phyloP scores from a whole-genome alignment of 1,284 basidiomycete species.

The Wolfiporia cocos region DNA sequence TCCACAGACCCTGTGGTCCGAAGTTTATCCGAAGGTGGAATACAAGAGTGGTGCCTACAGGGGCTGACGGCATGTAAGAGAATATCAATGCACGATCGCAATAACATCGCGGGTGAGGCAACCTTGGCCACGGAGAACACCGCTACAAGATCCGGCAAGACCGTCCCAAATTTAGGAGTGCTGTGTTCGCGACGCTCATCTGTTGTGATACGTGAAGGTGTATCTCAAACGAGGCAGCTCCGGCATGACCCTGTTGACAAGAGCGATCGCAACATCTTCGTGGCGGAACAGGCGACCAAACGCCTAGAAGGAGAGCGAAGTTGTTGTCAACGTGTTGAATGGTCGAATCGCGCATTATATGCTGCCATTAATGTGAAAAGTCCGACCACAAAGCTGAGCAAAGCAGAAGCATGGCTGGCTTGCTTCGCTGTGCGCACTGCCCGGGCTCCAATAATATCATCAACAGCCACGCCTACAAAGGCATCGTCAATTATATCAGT shows the following conservation, averaged over 20 bases:
- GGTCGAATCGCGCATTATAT: slow-evolving; percentile 45
- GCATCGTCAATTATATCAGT: no score
- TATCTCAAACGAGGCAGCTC: slow-evolving; percentile 78
- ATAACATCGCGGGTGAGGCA: no score
- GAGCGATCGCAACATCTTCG: slow-evolving; percentile 48
- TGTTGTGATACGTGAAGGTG: no score
- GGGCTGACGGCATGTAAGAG: slow-evolving; percentile 70
- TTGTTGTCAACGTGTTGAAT: background rate
- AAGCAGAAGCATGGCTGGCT: slow-evolving; percentile 57
- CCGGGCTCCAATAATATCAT: slow-evolving; percentile 64
- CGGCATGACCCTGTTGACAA: slow-evolving; percentile 72
- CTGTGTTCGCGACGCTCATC: no score
- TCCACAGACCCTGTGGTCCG: slow-evolving; percentile 67
- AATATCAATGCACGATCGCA: no score
- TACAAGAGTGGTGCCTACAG: slow-evolving; percentile 64
- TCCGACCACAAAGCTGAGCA: slow-evolving; percentile 58
- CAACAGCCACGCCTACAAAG: slow-evolving; percentile 65
- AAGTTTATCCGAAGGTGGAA: slow-evolving; percentile 46
- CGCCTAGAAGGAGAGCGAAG: slow-evolving; percentile 27
- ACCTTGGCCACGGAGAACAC: slow-evolving; percentile 66
- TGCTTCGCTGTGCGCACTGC: slow-evolving; percentile 47
- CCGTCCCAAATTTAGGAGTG: slow-evolving; percentile 57
- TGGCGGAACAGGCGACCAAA: slow-evolving; percentile 70
- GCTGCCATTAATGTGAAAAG: slow-evolving; percentile 52
- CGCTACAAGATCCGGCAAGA: slow-evolving; percentile 67